Conservation (phyloP, 345 rosid species). For the Kandelia obovata region DNA sequence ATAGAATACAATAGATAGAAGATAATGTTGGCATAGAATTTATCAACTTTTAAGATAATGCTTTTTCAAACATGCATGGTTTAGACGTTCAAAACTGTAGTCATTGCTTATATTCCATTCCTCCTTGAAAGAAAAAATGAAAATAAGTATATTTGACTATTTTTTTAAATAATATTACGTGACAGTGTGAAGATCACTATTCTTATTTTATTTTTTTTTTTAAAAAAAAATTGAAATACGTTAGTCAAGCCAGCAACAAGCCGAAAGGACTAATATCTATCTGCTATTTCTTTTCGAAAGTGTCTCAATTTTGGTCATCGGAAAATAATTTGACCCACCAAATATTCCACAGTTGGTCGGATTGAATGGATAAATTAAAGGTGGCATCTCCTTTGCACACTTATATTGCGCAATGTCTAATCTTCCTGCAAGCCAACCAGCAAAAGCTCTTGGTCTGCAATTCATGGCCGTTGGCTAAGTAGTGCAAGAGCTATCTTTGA, state of each 20-base stretch:
- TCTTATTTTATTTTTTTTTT: too few species aligned
- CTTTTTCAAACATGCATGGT: too few species aligned
- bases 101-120: background rate
- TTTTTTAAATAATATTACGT: too few species aligned
- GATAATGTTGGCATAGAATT: background rate
- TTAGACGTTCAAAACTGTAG: too few species aligned
- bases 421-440: background rate
- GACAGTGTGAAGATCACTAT: too few species aligned
- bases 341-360: constrained; percentile 4
- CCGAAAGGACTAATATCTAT: too few species aligned
- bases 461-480: background rate
- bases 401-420: background rate
- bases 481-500: background rate
- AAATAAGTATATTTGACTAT: too few species aligned
- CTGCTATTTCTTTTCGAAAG: constrained; percentile 14
- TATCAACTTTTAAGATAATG: too few species aligned
- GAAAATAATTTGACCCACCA: constrained; percentile 18
- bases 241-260: too few species aligned
- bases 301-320: constrained; percentile 1
- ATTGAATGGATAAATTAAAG: constrained; percentile 1
- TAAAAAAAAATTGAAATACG: too few species aligned
- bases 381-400: background rate
- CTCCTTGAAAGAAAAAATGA: too few species aligned
- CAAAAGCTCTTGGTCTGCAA: background rate
- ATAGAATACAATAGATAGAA: background rate